Base-by-base conservation (phyloP, 2,329 filamentous ascomycete species). In the Fonsecaea multimorphosa region DNA sequence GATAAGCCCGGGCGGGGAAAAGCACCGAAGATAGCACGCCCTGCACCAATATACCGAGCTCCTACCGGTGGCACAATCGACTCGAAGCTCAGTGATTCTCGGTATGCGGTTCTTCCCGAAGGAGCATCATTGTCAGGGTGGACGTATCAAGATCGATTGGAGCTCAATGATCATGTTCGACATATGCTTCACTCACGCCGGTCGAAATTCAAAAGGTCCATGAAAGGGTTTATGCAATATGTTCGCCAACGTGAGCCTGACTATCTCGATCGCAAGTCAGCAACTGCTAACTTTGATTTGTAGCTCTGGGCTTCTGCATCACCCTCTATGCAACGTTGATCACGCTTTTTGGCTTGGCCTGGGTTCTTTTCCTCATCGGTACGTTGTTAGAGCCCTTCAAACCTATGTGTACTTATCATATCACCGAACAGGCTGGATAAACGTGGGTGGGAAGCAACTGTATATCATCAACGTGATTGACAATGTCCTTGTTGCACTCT, bases 341-440 rank as follows among this genome's bases (percentile, higher is more conserved):
- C 38, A 58, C 56, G 38, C 38, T 58, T 8, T 58, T 58, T 32
- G 56, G 56, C 38, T 46, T 58, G 56, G 56, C 56, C 38, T 58
- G 56, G 56, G 56, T 58, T 58, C 56, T 58, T 36, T 58, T 58
- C 56, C 56, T 58, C 38, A 58, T 58, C 56, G 56, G 56, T 58
- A 46, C 56, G 56, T n/a, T 36, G 16, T 29, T 8, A 1, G 4
- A 58, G 22, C 24, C 22, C 55, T 31, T 19, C 34, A 16, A 32
- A 49, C 32, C 24, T 49, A 29, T 32, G 29, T 46, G 36, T 16
- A 58, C 56, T 46, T 5, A 49, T 29, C 27, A 19, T 32, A 40
- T 58, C 19, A 46, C 38, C 14, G 16, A 49, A 32, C 56, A 58
- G 56, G 56, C 38, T 58, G 56, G 56, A 58, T 58, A 2, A 58